Percentiles rank a stretch among this genome's conserved stretches.
Conservation (phyloP, 768 basidiomycete species). For the Pleurotus ostreatus region DNA sequence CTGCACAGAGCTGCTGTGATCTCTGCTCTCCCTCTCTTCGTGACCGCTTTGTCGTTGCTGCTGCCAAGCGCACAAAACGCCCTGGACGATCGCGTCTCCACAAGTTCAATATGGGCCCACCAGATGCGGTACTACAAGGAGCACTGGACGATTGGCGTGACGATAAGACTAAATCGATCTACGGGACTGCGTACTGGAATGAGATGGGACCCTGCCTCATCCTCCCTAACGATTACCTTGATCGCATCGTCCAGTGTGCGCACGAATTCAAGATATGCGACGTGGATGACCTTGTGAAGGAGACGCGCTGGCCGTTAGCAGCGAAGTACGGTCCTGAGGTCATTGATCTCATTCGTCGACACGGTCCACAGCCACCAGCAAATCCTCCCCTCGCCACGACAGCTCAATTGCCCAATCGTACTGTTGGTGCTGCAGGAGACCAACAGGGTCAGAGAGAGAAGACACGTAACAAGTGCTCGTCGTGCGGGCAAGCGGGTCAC, state of each 20-base stretch:
- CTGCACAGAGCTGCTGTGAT: not conserved
- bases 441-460: no score
- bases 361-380: not conserved
- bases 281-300: conserved; percentile 10
- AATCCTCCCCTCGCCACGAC: not conserved
- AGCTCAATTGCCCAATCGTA: not conserved
- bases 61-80: not conserved
- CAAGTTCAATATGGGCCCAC: not conserved
- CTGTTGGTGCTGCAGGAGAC: not conserved
- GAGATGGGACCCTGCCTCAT: conserved; percentile 16
- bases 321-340: conserved; percentile 8
- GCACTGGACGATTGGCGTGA: conserved; percentile 15
- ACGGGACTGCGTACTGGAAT: not conserved
- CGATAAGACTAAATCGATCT: conserved; percentile 2
- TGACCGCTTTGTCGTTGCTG: not conserved
- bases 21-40: not conserved
- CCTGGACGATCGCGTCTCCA: not conserved
- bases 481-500: no score
- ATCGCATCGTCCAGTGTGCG: conserved; percentile 24
- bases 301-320: conserved; percentile 18
- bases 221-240: conserved; percentile 15
- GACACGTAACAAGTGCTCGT: not conserved
- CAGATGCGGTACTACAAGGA: conserved; percentile 5
- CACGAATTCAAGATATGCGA: conserved; percentile 16
- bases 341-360: not conserved